Evolutionary conservation across 164 flowering plant genomes (phyloP).

Genomic region (Pachysandra terminalis): DNA sequence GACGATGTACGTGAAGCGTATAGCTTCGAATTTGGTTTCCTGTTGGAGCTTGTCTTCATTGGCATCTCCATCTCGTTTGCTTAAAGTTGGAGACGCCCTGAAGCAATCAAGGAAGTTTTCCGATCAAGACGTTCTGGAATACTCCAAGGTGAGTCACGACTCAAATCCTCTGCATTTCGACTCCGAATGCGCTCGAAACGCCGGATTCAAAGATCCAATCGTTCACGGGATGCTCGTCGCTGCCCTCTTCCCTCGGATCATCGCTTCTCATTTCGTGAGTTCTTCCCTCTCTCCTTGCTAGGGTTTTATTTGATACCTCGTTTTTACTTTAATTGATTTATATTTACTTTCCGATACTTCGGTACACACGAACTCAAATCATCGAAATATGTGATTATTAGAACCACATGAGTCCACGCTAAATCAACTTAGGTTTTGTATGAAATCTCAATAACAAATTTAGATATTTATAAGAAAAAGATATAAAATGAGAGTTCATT

Average conservation of each 20-base stretch:
- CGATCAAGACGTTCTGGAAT: conserved; percentile 44
- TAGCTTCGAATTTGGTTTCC: conserved; percentile 10
- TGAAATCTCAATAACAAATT: too few species aligned
- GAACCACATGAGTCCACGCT: too few species aligned
- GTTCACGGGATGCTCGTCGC: conserved; percentile 95
- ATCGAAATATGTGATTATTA: too few species aligned
- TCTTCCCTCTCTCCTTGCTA: not conserved
- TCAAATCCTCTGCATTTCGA: conserved; percentile 71
- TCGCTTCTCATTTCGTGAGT: conserved; percentile 75
- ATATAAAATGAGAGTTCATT: too few species aligned
- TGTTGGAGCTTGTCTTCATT: conserved; percentile 28
- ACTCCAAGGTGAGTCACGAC: conserved; percentile 58
- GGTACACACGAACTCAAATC: too few species aligned
- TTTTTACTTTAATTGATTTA: not conserved
- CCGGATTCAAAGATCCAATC: conserved; percentile 57
- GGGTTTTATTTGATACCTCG: not conserved
- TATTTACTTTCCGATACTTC: too few species aligned
- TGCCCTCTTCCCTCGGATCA: conserved; percentile 65
- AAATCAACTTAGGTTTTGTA: too few species aligned
- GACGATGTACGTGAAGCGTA: conserved; percentile 20
- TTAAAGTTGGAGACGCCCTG: conserved; percentile 54
- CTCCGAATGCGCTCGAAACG: conserved; percentile 39
- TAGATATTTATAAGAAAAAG: too few species aligned
- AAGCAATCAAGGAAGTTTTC: conserved; percentile 44
- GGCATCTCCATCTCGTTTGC: conserved; percentile 20